Base-by-base conservation (phyloP, 2,329 filamentous ascomycete species). In the Epicoccum sorghinum region DNA sequence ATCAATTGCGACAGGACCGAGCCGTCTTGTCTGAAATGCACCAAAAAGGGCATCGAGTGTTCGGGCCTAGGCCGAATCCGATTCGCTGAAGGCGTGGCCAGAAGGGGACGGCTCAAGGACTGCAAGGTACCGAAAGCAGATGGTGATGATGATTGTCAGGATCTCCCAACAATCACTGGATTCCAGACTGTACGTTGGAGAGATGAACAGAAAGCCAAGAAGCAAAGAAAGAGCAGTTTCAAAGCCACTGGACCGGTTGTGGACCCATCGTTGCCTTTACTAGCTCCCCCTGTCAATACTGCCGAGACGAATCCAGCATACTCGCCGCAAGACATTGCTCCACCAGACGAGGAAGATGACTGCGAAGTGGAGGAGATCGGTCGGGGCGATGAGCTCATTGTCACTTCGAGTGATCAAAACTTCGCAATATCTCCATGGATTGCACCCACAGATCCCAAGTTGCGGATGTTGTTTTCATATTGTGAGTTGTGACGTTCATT, bases 1-100 rank as follows among this genome's bases (percentile, higher is more conserved):
- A 71, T 78, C 25, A 69, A 68, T 29, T 78, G 76, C 59, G 76
- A 78, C 59, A 75, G 73, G 54, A 66, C 67, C 14, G 69, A 75
- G 42, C 76, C 76, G 1, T 62, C 69, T 49, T 78, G 76, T 51
- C 56, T 63, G 18, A 78, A 78, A 45, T 78, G 76, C 48, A 57
- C 65, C 8, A 77, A 78, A 49, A 70, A 68, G 38, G 62, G 61
- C n/a, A 62, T 78, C 14, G 59, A 67, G 7, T 78, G 76, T 57
- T 78, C 76, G 0, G 76, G 76, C 0, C 63, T 75, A 25, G 72
- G 72, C 3, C 66, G 73, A 7, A 76, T 74, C 40, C 72, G 72
- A 12, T 76, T 77, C 36, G 74, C 72, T 41, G 68, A 60, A 27
- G 62, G 65, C 4, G 67, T 49, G 53, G 74, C 59, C 58, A 57